These are phyloP conservation scores for Lepraria neglecta DNA, from an alignment of 495 filamentous ascomycete genomes.

Conservation along the genomic window DNA sequence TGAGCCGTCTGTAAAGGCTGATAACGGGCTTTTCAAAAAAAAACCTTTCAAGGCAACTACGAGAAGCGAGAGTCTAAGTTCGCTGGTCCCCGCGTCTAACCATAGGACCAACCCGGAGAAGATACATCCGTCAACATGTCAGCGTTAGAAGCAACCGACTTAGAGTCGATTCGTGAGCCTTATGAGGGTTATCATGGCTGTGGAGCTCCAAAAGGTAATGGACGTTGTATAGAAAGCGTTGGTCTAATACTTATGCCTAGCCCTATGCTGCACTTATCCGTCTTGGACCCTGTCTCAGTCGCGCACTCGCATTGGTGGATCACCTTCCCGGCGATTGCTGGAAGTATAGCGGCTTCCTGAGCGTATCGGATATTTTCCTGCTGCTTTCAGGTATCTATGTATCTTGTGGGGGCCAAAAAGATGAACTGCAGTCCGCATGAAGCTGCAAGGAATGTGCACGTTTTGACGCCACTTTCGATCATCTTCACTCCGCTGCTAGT, in stretches of 20 bases:
- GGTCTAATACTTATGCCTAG: conserved; percentile 5
- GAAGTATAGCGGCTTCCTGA: conserved; percentile 9
- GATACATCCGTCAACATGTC: neutral
- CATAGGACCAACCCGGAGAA: neutral
- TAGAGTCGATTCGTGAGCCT: neutral
- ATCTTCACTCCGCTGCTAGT: neutral
- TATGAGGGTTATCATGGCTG: neutral
- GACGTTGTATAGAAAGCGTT: conserved; percentile 10
- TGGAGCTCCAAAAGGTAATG: neutral
- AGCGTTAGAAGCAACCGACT: neutral
- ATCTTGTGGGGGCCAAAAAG: conserved; percentile 8
- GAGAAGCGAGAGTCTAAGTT: conserved; percentile 4
- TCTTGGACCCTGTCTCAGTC: conserved; percentile 11
- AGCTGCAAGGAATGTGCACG: conserved; percentile 18
- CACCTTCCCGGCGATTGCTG: conserved; percentile 17
- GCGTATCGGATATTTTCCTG: conserved; percentile 17
- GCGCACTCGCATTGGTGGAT: conserved; percentile 5
- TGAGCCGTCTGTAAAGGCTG: conserved; percentile 2
- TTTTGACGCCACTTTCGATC: conserved; percentile 4
- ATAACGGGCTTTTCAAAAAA: neutral
- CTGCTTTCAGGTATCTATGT: conserved; percentile 10
- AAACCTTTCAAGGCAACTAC: neutral
- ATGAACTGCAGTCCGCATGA: conserved; percentile 18
- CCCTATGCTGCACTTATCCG: conserved; percentile 15
- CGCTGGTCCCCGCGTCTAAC: conserved; percentile 4